A percentile compares a stretch with the other conserved stretches of the same genome.
Conservation (phyloP, 225 moss, liverwort and hornwort species). For the Ulota crispa region DNA sequence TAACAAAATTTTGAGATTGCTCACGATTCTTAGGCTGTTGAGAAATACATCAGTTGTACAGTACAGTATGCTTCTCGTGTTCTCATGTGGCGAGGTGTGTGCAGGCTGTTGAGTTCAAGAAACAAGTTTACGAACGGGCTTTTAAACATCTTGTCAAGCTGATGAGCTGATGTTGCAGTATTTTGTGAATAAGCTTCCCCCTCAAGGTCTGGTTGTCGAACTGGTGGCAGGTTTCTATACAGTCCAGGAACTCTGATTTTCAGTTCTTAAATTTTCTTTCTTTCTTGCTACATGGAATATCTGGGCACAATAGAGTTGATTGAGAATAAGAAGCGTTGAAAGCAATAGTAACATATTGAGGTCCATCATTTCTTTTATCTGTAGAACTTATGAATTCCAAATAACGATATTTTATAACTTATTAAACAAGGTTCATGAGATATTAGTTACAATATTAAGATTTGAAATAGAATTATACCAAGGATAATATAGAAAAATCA, state of each 20-base stretch:
- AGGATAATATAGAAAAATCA: background rate
- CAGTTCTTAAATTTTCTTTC: background rate
- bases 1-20: background rate
- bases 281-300: background rate
- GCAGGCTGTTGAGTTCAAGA: slow-evolving; percentile 84
- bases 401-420: background rate
- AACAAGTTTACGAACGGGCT: slow-evolving; percentile 67
- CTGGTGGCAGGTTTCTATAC: background rate
- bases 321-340: background rate
- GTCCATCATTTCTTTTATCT: background rate
- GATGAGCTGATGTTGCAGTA: slow-evolving; percentile 39
- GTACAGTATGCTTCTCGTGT: background rate
- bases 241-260: background rate
- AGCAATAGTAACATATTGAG: background rate
- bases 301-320: background rate
- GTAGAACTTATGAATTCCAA: background rate
- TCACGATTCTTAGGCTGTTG: background rate
- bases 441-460: background rate
- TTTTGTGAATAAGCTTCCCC: background rate
- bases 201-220: background rate
- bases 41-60: background rate
- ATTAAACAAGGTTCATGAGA: background rate
- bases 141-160: slow-evolving; percentile 53
- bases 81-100: slow-evolving; percentile 23
- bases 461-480: background rate